Percentiles rank a stretch among this genome's conserved stretches.
Evolutionary conservation across 345 rosid species (phyloP).

Genomic region (Eucalyptus pauciflora): DNA sequence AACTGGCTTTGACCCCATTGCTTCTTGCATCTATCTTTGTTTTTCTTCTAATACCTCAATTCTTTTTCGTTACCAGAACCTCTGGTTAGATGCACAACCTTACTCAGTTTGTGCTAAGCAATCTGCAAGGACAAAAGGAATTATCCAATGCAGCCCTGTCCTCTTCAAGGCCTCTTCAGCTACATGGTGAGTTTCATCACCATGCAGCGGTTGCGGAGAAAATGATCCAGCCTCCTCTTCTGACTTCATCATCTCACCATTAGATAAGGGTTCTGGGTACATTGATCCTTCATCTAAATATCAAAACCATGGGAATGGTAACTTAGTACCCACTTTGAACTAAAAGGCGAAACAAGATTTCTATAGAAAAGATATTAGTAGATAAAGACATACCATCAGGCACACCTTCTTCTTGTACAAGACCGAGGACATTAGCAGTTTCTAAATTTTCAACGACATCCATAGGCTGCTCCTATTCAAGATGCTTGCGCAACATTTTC

Average conservation of each 20-base stretch:
- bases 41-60: slow-evolving; percentile 53
- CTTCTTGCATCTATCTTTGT: slow-evolving; percentile 59
- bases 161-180: neutral
- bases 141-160: slow-evolving; percentile 66
- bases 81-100: neutral
- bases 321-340: no score
- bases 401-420: slow-evolving; percentile 25
- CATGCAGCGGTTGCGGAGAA: no score
- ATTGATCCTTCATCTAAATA: slow-evolving; percentile 31
- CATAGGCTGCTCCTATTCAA: slow-evolving; percentile 37
- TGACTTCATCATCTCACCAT: no score
- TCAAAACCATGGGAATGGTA: neutral
- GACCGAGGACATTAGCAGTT: slow-evolving; percentile 13
- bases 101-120: no score
- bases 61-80: slow-evolving; percentile 50
- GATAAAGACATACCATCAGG: slow-evolving; percentile 8
- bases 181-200: no score
- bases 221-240: no score
- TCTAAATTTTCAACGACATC: slow-evolving; percentile 28
- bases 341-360: neutral
- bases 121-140: neutral
- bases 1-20: slow-evolving; percentile 49
- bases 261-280: slow-evolving; percentile 36
- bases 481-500: slow-evolving; percentile 63
- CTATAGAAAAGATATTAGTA: neutral